Conservation (phyloP, 1,284 basidiomycete species). For the Ceratobasidium sp. region DNA sequence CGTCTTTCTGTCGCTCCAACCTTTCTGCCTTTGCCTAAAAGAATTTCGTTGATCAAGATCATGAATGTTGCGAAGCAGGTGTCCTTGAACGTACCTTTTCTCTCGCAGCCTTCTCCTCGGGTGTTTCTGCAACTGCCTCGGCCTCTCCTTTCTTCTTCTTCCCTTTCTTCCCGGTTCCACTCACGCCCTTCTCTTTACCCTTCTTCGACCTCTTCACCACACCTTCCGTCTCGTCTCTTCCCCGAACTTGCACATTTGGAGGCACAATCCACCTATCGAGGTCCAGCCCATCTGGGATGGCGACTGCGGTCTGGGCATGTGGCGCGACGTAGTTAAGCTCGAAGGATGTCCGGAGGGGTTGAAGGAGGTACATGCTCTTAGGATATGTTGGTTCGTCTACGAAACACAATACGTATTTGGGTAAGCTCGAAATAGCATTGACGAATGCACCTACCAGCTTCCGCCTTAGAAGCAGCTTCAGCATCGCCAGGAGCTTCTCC, state of each 20-base stretch:
- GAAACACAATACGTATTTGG: conserved; percentile 43
- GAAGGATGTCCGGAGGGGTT: conserved; percentile 81
- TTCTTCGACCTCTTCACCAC: conserved; percentile 47
- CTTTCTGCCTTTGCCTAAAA: conserved; percentile 76
- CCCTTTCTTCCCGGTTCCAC: conserved; percentile 61
- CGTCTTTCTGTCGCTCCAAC: conserved; percentile 76
- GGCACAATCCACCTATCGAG: conserved; percentile 86
- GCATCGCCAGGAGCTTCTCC: conserved; percentile 51
- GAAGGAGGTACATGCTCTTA: conserved; percentile 88
- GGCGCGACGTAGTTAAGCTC: conserved; percentile 87
- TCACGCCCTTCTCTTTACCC: conserved; percentile 55
- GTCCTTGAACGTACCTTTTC: conserved; percentile 64
- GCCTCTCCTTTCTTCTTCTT: conserved; percentile 58
- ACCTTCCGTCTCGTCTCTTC: conserved; percentile 51
- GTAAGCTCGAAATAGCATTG: neutral
- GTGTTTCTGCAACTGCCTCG: conserved; percentile 60
- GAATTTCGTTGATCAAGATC: neutral
- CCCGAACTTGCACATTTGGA: conserved; percentile 52
- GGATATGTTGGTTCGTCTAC: conserved; percentile 70
- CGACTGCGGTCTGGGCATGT: conserved; percentile 82
- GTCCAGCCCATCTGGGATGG: conserved; percentile 84
- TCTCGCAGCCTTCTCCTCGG: conserved; percentile 63
- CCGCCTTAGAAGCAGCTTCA: conserved; percentile 54
- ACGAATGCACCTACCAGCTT: neutral
- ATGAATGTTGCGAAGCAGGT: conserved; percentile 32